Evolutionary conservation across 1,284 basidiomycete genomes (phyloP).

Genomic region (Exobasidium cylindrosporum): DNA sequence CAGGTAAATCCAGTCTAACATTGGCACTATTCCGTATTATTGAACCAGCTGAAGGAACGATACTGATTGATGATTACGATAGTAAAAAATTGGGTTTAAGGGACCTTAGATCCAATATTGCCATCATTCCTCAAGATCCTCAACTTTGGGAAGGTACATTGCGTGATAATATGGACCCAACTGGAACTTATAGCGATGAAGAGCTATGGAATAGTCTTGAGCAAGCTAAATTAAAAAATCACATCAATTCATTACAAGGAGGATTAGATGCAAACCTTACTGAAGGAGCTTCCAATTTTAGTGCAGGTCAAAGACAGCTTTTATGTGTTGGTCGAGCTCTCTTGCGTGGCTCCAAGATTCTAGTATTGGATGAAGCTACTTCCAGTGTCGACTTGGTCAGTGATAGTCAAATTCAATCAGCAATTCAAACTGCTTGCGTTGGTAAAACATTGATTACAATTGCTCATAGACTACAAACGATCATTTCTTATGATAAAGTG

Average conservation of each 20-base stretch:
- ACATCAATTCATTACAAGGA: constrained; percentile 69
- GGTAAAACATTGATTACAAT: constrained; percentile 60
- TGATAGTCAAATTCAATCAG: constrained; percentile 77
- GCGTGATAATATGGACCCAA: constrained; percentile 78
- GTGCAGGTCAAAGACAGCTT: constrained; percentile 70
- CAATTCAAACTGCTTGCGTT: constrained; percentile 63
- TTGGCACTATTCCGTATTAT: constrained; percentile 57
- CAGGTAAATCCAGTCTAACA: constrained; percentile 81
- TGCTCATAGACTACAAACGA: constrained; percentile 79
- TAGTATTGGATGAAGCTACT: constrained; percentile 83
- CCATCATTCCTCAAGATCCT: constrained; percentile 77
- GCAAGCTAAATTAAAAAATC: constrained; percentile 69
- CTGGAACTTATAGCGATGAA: constrained; percentile 65
- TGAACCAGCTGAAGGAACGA: constrained; percentile 74
- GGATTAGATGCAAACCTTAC: constrained; percentile 72
- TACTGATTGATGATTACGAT: constrained; percentile 79
- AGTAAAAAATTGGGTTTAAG: constrained; percentile 78
- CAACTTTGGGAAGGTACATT: constrained; percentile 81
- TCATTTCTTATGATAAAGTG: constrained; percentile 79
- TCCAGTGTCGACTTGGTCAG: constrained; percentile 74
- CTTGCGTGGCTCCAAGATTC: constrained; percentile 66
- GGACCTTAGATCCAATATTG: constrained; percentile 64
- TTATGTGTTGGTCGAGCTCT: constrained; percentile 56
- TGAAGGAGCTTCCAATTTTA: constrained; percentile 77
- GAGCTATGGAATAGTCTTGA: constrained; percentile 79